Conservation (phyloP, 495 filamentous ascomycete species). For the Talaromyces nanjingensis region DNA sequence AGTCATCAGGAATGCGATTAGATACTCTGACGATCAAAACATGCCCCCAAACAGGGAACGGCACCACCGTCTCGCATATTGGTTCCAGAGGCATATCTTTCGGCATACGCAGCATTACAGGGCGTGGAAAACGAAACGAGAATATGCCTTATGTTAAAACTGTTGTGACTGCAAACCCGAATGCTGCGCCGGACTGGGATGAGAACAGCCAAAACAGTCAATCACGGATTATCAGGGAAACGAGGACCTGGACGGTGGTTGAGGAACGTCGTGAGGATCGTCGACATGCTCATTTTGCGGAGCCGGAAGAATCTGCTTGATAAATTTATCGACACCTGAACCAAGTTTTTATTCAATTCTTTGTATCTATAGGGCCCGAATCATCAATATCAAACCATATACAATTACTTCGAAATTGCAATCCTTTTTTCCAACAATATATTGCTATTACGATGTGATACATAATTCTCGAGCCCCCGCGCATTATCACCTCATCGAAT, state of each 20-base stretch:
- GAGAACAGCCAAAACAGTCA: conserved; percentile 22
- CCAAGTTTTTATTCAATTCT: neutral
- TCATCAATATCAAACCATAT: neutral
- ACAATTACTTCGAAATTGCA: neutral
- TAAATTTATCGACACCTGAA: neutral
- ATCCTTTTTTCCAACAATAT: neutral
- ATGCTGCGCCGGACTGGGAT: conserved; percentile 20
- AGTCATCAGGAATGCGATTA: conserved; percentile 33
- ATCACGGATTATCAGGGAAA: conserved; percentile 7
- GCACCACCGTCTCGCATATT: neutral
- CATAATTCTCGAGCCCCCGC: neutral
- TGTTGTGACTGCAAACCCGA: neutral
- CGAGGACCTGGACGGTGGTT: conserved; percentile 1
- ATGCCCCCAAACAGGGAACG: neutral
- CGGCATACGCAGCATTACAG: conserved; percentile 2
- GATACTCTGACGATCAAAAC: conserved; percentile 17
- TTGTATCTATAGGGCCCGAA: neutral
- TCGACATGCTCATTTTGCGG: neutral
- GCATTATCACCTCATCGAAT: neutral
- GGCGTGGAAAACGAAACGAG: neutral
- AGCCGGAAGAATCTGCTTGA: neutral
- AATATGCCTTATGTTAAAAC: neutral
- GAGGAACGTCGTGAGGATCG: conserved; percentile 8
- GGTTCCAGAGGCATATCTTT: neutral
- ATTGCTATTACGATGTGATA: neutral